These are phyloP conservation scores for Botryosphaeria dothidea DNA, from an alignment of 2,329 filamentous ascomycete species.

Conservation along the genomic window DNA sequence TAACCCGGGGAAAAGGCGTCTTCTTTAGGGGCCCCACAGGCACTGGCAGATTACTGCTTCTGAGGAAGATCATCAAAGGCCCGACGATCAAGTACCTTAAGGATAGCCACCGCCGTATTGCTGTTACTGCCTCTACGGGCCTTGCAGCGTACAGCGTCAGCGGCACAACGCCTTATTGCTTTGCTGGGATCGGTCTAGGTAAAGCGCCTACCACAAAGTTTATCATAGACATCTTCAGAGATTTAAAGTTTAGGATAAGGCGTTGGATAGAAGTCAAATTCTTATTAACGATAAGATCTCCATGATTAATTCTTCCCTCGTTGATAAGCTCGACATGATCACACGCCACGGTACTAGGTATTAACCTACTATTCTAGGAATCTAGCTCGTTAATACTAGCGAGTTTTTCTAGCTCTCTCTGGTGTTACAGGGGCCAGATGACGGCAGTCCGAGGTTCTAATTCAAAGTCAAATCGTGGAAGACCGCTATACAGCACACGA, in stretches of 20 bases:
- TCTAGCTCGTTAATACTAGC: slow-evolving; percentile 59
- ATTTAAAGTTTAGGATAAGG: slow-evolving; percentile 29
- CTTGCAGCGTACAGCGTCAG: slow-evolving; percentile 59
- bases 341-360: slow-evolving; percentile 43
- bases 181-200: slow-evolving; percentile 43
- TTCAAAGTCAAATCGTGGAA: slow-evolving; percentile 51
- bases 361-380: slow-evolving; percentile 43
- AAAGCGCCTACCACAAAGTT: background rate
- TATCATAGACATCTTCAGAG: slow-evolving; percentile 3
- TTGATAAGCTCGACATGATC: slow-evolving; percentile 53
- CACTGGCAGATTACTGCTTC: slow-evolving; percentile 59
- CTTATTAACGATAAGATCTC: slow-evolving; percentile 67
- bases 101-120: background rate
- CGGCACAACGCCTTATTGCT: slow-evolving; percentile 59
- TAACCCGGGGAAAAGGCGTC: slow-evolving; percentile 54
- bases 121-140: slow-evolving; percentile 61
- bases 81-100: slow-evolving; percentile 29
- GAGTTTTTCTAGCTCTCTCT: slow-evolving; percentile 63
- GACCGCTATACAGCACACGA: slow-evolving; percentile 33
- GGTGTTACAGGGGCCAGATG: slow-evolving; percentile 36
- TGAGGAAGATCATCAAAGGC: slow-evolving; percentile 49
- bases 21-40: slow-evolving; percentile 67
- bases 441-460: slow-evolving; percentile 44
- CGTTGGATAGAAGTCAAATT: slow-evolving; percentile 36
- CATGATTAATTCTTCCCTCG: slow-evolving; percentile 61